A percentile compares a stretch with the other conserved stretches of the same genome.
phyloP scores from a whole-genome alignment of 1,284 basidiomycete species.

The Leccinum variabile region DNA sequence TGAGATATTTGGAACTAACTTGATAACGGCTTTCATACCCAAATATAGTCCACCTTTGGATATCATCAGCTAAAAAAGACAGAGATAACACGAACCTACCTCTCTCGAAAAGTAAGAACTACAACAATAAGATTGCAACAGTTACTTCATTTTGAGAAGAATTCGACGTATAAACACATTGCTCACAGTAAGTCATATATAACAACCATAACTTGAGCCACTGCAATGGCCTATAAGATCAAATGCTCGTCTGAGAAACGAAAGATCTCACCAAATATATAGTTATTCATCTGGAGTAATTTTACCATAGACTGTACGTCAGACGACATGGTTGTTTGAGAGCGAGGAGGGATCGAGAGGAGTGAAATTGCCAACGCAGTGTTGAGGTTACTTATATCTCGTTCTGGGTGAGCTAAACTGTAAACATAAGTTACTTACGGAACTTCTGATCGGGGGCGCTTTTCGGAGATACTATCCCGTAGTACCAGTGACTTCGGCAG shows the following conservation, averaged over 20 bases:
- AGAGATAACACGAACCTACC: not conserved
- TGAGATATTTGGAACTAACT: not conserved
- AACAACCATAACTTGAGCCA: not conserved
- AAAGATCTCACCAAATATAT: not conserved
- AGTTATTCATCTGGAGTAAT: not conserved
- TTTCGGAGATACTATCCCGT: not conserved
- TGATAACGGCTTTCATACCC: not conserved
- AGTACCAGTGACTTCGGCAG: too few species aligned
- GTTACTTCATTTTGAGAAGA: not conserved
- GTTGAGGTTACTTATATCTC: not conserved
- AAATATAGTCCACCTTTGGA: not conserved
- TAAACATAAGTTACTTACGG: too few species aligned
- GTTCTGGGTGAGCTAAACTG: not conserved
- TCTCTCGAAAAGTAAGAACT: not conserved
- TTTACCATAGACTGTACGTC: not conserved
- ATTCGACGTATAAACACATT: not conserved
- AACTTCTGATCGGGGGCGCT: too few species aligned
- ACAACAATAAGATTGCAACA: not conserved
- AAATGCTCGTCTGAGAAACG: not conserved
- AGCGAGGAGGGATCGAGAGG: not conserved
- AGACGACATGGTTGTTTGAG: not conserved
- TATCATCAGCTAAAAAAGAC: not conserved
- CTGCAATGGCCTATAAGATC: not conserved
- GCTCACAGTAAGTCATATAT: not conserved
- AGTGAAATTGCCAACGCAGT: not conserved